phyloP scores from a whole-genome alignment of 192 early-diverging fungal genomes.

The Rhizophagus prolifer region DNA sequence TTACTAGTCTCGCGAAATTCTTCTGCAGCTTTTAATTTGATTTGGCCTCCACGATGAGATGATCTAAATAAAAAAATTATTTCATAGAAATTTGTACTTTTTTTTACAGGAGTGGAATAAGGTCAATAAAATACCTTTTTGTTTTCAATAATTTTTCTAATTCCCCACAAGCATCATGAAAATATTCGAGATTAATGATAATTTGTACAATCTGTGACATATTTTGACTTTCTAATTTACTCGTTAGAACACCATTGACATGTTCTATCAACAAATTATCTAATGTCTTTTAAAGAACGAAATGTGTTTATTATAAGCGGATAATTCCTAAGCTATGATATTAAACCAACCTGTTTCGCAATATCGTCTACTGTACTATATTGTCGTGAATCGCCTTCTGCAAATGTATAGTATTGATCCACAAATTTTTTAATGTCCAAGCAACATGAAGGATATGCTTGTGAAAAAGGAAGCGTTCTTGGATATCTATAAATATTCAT shows the following conservation, averaged over 20 bases:
- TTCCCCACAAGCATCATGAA: conserved; percentile 64
- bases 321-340: background rate
- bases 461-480: conserved; percentile 74
- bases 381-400: conserved; percentile 79
- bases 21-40: conserved; percentile 63
- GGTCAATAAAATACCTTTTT: background rate
- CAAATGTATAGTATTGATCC: conserved; percentile 78
- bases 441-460: conserved; percentile 74
- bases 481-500: conserved; percentile 58
- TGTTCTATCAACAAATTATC: conserved; percentile 72
- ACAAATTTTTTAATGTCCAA: conserved; percentile 70
- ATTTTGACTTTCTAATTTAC: conserved; percentile 65
- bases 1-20: conserved; percentile 67
- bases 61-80: conserved; percentile 37
- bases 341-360: conserved; percentile 60
- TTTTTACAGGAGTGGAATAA: background rate
- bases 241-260: conserved; percentile 64
- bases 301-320: background rate
- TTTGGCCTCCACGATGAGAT: conserved; percentile 53
- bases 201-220: conserved; percentile 86
- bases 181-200: conserved; percentile 78
- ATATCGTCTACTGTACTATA: conserved; percentile 88
- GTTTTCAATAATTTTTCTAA: conserved; percentile 75
- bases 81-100: background rate
- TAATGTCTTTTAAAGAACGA: conserved; percentile 42